Conservation (phyloP, 73 alveolate species). For the Paramecium tetraurelia region DNA sequence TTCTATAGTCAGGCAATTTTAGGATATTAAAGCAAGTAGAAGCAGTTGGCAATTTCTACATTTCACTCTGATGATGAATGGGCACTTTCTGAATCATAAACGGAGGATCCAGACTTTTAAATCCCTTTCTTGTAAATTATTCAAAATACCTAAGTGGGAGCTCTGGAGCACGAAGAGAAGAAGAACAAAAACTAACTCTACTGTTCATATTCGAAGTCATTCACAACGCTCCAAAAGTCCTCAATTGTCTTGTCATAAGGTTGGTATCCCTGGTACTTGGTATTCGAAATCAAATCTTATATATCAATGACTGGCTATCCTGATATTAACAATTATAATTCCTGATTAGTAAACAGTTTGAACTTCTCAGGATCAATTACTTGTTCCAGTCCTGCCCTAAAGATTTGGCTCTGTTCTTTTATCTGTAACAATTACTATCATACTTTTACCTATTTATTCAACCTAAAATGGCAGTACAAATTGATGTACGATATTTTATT, state of each 20-base stretch:
- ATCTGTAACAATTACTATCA: background rate
- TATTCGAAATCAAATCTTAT: conserved; percentile 18
- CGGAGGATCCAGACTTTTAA: conserved; percentile 79
- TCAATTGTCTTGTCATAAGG: conserved; percentile 72
- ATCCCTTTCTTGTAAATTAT: conserved; percentile 67
- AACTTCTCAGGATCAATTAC: conserved; percentile 47
- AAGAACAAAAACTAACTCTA: conserved; percentile 85
- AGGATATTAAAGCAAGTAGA: conserved; percentile 78
- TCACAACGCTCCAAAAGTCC: conserved; percentile 90
- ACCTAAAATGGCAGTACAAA: conserved; percentile 76
- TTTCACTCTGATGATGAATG: conserved; percentile 34
- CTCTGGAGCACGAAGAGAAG: conserved; percentile 93
- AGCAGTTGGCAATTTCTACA: conserved; percentile 74
- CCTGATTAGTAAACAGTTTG: conserved; percentile 39
- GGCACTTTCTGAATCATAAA: conserved; percentile 70
- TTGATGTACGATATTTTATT: conserved; percentile 84
- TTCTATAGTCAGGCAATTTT: conserved; percentile 72
- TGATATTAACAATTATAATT: conserved; percentile 54
- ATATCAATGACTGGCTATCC: conserved; percentile 67
- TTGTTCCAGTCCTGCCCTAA: conserved; percentile 49
- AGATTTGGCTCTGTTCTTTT: conserved; percentile 76
- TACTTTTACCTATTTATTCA: background rate
- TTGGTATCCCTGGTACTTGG: conserved; percentile 67
- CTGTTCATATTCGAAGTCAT: conserved; percentile 82
- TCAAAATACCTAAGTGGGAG: conserved; percentile 71